Base-by-base conservation (phyloP, 2,329 filamentous ascomycete species). In the Madurella mycetomatis region DNA sequence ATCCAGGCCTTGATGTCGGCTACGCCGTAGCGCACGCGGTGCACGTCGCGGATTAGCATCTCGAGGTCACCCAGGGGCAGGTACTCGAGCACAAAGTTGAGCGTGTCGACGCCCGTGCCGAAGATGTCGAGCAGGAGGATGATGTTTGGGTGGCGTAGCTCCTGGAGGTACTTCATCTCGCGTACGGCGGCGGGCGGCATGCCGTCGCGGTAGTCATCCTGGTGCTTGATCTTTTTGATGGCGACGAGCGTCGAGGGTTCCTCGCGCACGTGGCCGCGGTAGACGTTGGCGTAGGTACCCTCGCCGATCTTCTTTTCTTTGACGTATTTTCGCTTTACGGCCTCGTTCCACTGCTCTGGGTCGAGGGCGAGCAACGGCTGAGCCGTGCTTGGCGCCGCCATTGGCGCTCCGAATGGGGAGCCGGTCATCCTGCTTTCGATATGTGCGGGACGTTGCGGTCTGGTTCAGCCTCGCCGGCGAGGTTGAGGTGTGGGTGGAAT, bases 1-100 rank as follows among this genome's bases (percentile, higher is more conserved):
- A 96, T 95, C 94, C 94, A 99, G 15, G 91, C 88, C 71, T 99
- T 99, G 71, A 97, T 91, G 70, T 99, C 94, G 16, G 89, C 88
- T 11, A 84, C 83, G 58, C 88, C 88, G 70, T 97, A 97, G 51
- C 85, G 83, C 45, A 96, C 86, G 51, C 77, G 76, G 44, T 86
- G 81, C 31, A 82, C 84, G 72, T 97, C 92, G 69, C 90, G 89
- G 70, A 96, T 95, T 55, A 99, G 82, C 80, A 92, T 90, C 72
- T 97, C 90, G 30, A 99, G 81, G 72, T 99, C 94, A 61, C 94
- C 92, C n/a, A 90, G 83, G 0, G 92, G 92, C 4, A 97, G 80
- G 71, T 88, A 95, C 72, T 99, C 94, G 63, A 99, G 84, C 19
- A 99, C 94, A 9, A 99, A 82, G 67, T 95, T 96, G 62, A 99